Conservation (phyloP, 495 filamentous ascomycete species). For the Tuber aestivum region DNA sequence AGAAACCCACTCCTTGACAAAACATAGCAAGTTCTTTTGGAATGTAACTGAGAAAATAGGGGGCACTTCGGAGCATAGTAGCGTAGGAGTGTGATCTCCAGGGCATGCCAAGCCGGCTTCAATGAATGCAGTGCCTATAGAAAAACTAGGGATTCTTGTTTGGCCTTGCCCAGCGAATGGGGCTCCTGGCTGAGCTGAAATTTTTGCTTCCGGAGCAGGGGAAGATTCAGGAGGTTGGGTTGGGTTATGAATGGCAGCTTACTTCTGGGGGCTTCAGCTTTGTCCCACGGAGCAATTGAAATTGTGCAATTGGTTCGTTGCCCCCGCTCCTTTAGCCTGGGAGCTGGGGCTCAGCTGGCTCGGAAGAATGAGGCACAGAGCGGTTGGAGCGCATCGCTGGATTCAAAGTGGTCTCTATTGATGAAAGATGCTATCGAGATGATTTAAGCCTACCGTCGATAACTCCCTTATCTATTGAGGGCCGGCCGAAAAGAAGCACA, state of each 20-base stretch:
- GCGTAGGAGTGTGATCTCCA: neutral
- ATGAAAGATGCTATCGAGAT: neutral
- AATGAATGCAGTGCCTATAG: neutral
- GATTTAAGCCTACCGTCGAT: neutral
- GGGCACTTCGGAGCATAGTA: neutral
- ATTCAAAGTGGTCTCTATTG: neutral
- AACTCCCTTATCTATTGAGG: neutral
- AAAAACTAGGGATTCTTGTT: neutral
- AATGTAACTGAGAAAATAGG: neutral
- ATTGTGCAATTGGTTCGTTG: neutral
- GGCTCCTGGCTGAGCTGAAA: neutral
- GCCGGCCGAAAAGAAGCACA: neutral
- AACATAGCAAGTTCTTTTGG: neutral
- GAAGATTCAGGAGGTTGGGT: neutral
- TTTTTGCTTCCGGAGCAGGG: neutral
- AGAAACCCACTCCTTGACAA: neutral
- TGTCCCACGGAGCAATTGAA: neutral
- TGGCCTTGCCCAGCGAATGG: neutral
- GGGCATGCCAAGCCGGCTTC: neutral
- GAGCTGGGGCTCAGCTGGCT: neutral
- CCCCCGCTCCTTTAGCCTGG: neutral
- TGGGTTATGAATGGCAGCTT: neutral
- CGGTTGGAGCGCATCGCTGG: neutral
- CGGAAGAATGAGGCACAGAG: neutral
- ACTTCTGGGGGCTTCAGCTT: neutral